phyloP scores from a whole-genome alignment of 495 filamentous ascomycete species.

The Aspergillus cavernicola region DNA sequence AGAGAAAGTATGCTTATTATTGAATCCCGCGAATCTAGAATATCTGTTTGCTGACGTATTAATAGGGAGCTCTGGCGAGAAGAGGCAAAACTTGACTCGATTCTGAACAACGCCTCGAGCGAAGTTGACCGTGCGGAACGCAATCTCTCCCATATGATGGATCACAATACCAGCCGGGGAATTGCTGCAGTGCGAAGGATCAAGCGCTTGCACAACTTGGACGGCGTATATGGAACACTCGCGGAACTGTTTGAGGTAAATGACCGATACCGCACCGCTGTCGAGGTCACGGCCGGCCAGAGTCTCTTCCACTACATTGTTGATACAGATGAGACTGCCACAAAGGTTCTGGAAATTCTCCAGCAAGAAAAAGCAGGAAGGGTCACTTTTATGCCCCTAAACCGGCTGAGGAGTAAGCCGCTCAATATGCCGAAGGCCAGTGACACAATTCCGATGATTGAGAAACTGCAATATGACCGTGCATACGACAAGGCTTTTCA shows the following conservation, averaged over 20 bases:
- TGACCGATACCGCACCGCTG: slow-evolving; percentile 82
- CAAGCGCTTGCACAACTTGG: slow-evolving; percentile 69
- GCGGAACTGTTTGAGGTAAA: slow-evolving; percentile 84
- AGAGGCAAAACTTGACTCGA: slow-evolving; percentile 77
- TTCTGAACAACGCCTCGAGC: slow-evolving; percentile 66
- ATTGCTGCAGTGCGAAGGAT: slow-evolving; percentile 76
- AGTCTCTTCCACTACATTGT: slow-evolving; percentile 97
- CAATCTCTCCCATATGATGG: slow-evolving; percentile 79
- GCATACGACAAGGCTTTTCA: slow-evolving; percentile 80
- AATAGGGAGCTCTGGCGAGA: slow-evolving; percentile 74
- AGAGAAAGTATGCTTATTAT: slow-evolving; percentile 62
- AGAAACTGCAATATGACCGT: slow-evolving; percentile 76
- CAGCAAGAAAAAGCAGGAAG: slow-evolving; percentile 78
- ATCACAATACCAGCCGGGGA: slow-evolving; percentile 77
- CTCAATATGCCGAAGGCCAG: slow-evolving; percentile 76
- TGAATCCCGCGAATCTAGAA: background rate
- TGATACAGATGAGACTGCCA: slow-evolving; percentile 85
- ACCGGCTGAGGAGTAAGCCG: slow-evolving; percentile 63
- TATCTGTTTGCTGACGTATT: slow-evolving; percentile 10
- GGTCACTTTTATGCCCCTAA: slow-evolving; percentile 92
- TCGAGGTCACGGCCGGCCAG: slow-evolving; percentile 88
- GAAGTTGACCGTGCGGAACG: slow-evolving; percentile 75
- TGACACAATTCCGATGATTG: slow-evolving; percentile 82
- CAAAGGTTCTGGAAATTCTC: slow-evolving; percentile 72
- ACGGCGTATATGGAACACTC: slow-evolving; percentile 88